Conservation (phyloP, 768 basidiomycete genomes). For the Tricholoma terreum region DNA sequence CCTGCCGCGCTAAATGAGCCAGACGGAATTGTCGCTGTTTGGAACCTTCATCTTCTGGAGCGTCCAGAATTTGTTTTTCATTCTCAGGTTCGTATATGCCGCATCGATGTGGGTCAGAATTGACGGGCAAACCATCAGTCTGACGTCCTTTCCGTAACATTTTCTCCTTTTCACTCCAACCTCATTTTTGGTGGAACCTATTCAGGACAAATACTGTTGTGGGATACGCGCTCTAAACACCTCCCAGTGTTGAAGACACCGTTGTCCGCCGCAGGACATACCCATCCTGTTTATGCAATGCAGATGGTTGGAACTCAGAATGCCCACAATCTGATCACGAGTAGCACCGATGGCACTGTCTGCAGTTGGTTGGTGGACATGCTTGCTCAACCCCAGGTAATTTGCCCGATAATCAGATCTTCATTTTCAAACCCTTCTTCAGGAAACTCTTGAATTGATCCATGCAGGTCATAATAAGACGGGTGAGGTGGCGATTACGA, state of each 20-base stretch:
- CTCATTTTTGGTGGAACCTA: slow-evolving; percentile 98
- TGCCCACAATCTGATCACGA: slow-evolving; percentile 95
- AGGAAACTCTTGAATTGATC: slow-evolving; percentile 93
- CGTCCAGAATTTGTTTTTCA: slow-evolving; percentile 98
- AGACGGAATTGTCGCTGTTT: slow-evolving; percentile 94
- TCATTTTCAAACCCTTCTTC: not conserved
- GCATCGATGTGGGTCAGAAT: slow-evolving; percentile 2
- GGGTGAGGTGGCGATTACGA: slow-evolving; percentile 92
- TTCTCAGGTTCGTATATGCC: slow-evolving; percentile 70
- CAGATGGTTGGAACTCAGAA: slow-evolving; percentile 98
- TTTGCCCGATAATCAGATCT: not conserved
- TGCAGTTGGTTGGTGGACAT: slow-evolving; percentile 99
- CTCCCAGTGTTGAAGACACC: slow-evolving; percentile 96
- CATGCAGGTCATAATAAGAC: slow-evolving; percentile 95
- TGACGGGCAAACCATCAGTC: slow-evolving; percentile 53
- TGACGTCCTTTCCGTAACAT: slow-evolving; percentile 93
- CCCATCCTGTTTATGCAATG: slow-evolving; percentile 98
- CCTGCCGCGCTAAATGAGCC: slow-evolving; percentile 91
- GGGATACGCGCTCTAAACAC: slow-evolving; percentile 98
- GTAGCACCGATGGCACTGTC: slow-evolving; percentile 94
- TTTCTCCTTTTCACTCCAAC: slow-evolving; percentile 97
- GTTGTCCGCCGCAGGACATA: slow-evolving; percentile 92
- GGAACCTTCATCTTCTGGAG: slow-evolving; percentile 94
- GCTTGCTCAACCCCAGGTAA: slow-evolving; percentile 95
- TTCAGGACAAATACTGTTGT: slow-evolving; percentile 95